Conservation (phyloP, 208 protist genomes). For the Porcisia hertigi region DNA sequence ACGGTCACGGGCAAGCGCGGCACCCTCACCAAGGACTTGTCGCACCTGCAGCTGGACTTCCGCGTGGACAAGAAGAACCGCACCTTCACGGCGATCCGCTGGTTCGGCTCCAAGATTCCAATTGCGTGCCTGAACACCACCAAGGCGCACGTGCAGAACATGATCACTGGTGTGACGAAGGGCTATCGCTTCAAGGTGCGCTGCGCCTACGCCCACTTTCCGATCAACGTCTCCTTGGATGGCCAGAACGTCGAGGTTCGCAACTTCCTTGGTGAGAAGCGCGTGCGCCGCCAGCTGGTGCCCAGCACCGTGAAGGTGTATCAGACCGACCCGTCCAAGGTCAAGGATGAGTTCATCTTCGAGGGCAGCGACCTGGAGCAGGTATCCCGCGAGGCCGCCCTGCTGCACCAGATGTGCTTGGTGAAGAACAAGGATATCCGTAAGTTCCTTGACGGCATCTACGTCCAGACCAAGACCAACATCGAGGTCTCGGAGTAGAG, state of each 20-base stretch:
- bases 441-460: slow-evolving; percentile 99
- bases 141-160: slow-evolving; percentile 97
- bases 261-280: slow-evolving; percentile 99
- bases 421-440: slow-evolving; percentile 99
- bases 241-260: slow-evolving; percentile 97
- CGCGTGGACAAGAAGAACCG: slow-evolving; percentile 63
- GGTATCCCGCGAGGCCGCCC: slow-evolving; percentile 94
- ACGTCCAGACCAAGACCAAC: slow-evolving; percentile 96
- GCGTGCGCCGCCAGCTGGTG: slow-evolving; percentile 91
- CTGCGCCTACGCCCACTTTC: slow-evolving; percentile 99
- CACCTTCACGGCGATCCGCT: slow-evolving; percentile 90
- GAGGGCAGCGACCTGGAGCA: slow-evolving; percentile 94
- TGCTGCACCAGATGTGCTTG: slow-evolving; percentile 95
- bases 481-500: slow-evolving; percentile 70
- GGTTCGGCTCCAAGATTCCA: slow-evolving; percentile 96
- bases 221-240: slow-evolving; percentile 97
- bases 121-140: slow-evolving; percentile 96
- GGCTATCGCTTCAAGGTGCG: slow-evolving; percentile 99
- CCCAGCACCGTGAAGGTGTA: slow-evolving; percentile 89
- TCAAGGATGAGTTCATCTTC: slow-evolving; percentile 99
- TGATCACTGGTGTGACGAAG: slow-evolving; percentile 99
- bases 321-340: slow-evolving; percentile 79
- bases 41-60: slow-evolving; percentile 93
- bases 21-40: slow-evolving; percentile 93
- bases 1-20: slow-evolving; percentile 97